Evolutionary conservation across 306 rosid species (phyloP), one percentile per base, ranked within the genome.

Genomic region (Hylodesmum podocarpum): DNA sequence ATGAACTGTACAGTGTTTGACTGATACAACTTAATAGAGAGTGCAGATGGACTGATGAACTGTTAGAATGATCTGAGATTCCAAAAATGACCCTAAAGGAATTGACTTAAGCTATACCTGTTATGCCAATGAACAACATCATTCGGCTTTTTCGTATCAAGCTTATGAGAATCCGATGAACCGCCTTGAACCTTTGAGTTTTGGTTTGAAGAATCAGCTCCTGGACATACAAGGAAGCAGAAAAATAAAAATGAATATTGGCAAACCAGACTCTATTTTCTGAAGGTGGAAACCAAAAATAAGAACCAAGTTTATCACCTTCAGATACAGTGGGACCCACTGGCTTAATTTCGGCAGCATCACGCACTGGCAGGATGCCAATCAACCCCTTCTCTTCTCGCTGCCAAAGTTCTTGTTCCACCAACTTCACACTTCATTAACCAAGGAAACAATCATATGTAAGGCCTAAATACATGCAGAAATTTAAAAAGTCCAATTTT

Each of bases 361-460:
- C 99, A 51, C 97, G 94, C 70, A 96, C 97, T 0, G 99, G 98
- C 53, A 92, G 87, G 83, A 96, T 96, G 73, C 99, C 99, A 70
- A 96, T 92, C 80, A 96, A 76, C 22, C 99, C 99, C 84, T 92
- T 96, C 91, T 96, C 98, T 86, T 96, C 99, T 19, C 93, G 84
- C 88, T 92, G 99, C 99, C 99, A 96, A 25, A 96, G 89, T 81
- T 96, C 98, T 86, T 96, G 98, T 83, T 96, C 99, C 87, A 96
- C 99, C 90, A 96, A 80, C 78, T 92, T 96, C 75, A 96, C 99
- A 82, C 99, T 96, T 61, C 79, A 77, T 78, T 62, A 72, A 77
- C 54, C 40, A 77, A 76, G 14, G 22, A 80, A 82, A 59, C 29
- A 50, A 68, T 57, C 72, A 79, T 15, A 43, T 15, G 13, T 40